Conservation (phyloP, 192 early-diverging fungal genomes). For the Chytriomyces sp. region DNA sequence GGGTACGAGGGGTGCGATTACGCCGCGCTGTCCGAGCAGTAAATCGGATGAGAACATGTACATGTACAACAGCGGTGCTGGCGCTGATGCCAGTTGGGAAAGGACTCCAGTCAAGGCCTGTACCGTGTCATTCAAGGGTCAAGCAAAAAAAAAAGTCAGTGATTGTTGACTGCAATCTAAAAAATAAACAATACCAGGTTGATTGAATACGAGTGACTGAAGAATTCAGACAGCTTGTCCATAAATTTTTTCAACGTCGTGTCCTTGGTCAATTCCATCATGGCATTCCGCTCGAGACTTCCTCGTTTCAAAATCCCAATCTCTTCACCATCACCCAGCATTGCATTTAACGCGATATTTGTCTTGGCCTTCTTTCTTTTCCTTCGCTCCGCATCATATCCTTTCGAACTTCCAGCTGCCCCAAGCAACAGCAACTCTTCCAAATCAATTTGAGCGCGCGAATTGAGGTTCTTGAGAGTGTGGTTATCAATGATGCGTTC, state of each 20-base stretch:
- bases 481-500: conserved; percentile 5
- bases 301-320: conserved; percentile 17
- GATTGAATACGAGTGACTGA: conserved; percentile 83
- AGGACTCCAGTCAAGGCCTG: conserved; percentile 86
- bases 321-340: conserved; percentile 7
- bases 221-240: conserved; percentile 62
- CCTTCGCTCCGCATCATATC: conserved; percentile 17
- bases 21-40: conserved; percentile 35
- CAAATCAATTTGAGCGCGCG: conserved; percentile 23
- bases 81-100: conserved; percentile 73
- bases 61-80: conserved; percentile 47
- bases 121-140: background rate
- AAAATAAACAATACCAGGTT: conserved; percentile 62
- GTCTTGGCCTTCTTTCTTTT: background rate
- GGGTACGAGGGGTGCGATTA: conserved; percentile 21
- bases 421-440: conserved; percentile 21
- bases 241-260: conserved; percentile 51
- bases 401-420: conserved; percentile 15
- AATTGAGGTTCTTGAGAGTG: background rate
- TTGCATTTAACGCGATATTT: background rate
- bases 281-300: conserved; percentile 15
- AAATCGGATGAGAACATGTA: conserved; percentile 48
- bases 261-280: conserved; percentile 42
- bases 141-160: background rate
- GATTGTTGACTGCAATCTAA: background rate